Evolutionary conservation across 2,329 filamentous ascomycete species (phyloP).

Genomic region (Monilinia fructigena): DNA sequence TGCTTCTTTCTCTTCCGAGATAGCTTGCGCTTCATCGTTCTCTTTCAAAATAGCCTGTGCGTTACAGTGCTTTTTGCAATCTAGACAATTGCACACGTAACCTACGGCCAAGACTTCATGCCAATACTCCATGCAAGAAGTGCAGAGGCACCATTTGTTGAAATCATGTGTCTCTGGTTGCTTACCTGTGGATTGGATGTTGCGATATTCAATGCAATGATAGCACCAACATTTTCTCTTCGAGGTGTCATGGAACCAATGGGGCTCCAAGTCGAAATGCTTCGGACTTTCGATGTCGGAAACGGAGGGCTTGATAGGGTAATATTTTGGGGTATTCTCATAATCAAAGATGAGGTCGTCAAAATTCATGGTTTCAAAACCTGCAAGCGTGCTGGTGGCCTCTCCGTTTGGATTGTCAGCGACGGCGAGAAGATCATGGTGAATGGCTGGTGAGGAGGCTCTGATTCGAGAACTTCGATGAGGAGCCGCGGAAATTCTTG

Average conservation of each 20-base stretch:
- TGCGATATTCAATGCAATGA: background rate
- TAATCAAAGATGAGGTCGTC: too few relatives aligned
- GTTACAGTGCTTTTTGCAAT: too few relatives aligned
- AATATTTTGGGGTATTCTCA: too few relatives aligned
- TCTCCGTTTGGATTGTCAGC: background rate
- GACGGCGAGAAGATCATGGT: background rate
- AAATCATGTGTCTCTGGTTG: background rate
- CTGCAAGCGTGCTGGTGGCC: background rate
- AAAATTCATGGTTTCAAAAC: constrained; percentile 5
- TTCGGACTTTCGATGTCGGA: background rate
- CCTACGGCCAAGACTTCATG: background rate
- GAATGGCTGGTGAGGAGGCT: background rate
- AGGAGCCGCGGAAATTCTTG: too few relatives aligned
- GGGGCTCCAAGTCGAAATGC: background rate
- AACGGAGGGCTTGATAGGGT: background rate
- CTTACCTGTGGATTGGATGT: background rate
- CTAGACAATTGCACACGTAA: background rate
- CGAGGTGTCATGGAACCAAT: constrained; percentile 3
- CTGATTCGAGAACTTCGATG: background rate
- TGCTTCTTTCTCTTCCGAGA: background rate
- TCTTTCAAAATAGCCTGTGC: too few relatives aligned
- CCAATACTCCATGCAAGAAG: background rate
- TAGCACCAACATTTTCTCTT: background rate
- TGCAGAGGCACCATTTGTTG: background rate
- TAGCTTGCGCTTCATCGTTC: too few relatives aligned